A percentile compares a stretch with the other conserved stretches of the same genome.
Evolutionary conservation across 352 stramenopile species (phyloP).

Genomic region (Phytophthora pini): DNA sequence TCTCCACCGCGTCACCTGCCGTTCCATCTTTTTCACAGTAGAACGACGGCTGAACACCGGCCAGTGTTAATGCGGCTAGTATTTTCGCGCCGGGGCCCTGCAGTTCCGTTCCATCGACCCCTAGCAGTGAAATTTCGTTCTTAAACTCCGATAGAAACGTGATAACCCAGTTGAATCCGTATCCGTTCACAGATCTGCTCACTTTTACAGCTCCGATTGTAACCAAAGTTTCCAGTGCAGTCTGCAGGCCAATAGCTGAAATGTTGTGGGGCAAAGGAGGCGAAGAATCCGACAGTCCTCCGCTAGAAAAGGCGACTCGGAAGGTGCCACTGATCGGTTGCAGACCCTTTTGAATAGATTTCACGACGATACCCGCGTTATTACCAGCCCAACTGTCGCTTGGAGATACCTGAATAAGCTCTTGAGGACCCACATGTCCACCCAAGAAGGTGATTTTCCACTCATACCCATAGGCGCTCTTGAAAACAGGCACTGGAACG

Average conservation of each 20-base stretch:
- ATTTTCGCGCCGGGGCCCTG: conserved; percentile 91
- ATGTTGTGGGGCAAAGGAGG: conserved; percentile 87
- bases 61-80: conserved; percentile 67
- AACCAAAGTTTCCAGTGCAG: conserved; percentile 88
- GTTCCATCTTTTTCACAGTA: conserved; percentile 78
- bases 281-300: conserved; percentile 85
- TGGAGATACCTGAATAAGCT: conserved; percentile 80
- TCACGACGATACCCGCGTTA: conserved; percentile 90
- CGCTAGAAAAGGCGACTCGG: conserved; percentile 67
- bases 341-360: conserved; percentile 83
- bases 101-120: conserved; percentile 91
- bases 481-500: conserved; percentile 70
- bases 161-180: conserved; percentile 96
- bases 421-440: conserved; percentile 86
- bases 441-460: conserved; percentile 83
- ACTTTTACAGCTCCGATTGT: conserved; percentile 92
- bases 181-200: conserved; percentile 88
- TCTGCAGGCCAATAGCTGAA: conserved; percentile 82
- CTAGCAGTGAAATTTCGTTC: conserved; percentile 81
- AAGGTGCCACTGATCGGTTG: conserved; percentile 95
- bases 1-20: conserved; percentile 37
- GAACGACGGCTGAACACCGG: conserved; percentile 70
- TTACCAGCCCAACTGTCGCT: conserved; percentile 94
- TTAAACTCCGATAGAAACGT: conserved; percentile 92
- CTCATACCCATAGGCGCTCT: conserved; percentile 65